phyloP scores from a whole-genome alignment of 345 rosid species.

The Odontarrhena argentea region DNA sequence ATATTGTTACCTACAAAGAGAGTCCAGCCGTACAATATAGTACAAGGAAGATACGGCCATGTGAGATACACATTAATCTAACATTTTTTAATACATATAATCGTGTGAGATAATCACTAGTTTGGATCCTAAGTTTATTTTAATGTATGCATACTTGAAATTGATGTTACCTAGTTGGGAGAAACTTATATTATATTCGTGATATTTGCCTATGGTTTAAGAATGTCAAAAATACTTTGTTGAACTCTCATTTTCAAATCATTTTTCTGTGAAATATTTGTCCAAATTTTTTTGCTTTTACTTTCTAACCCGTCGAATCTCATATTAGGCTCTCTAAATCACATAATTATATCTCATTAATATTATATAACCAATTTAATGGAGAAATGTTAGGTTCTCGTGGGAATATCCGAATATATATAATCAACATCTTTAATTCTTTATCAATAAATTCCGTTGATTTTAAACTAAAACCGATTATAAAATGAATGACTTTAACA shows the following conservation, averaged over 20 bases:
- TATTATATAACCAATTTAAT: background rate
- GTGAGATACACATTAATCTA: constrained; percentile 4
- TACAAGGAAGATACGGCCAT: constrained; percentile 29
- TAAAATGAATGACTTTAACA: background rate
- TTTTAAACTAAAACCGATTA: background rate
- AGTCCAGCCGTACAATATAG: constrained; percentile 35
- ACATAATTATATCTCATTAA: background rate
- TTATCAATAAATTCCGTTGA: background rate
- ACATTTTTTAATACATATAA: background rate
- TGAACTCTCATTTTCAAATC: too few relatives aligned
- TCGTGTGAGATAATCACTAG: background rate
- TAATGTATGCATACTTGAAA: too few relatives aligned
- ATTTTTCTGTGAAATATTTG: too few relatives aligned
- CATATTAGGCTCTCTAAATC: too few relatives aligned
- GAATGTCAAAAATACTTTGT: too few relatives aligned
- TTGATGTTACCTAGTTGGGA: too few relatives aligned
- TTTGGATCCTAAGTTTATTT: too few relatives aligned
- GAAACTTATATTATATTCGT: too few relatives aligned
- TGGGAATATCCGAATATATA: background rate
- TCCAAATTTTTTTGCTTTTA: too few relatives aligned
- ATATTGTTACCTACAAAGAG: constrained; percentile 22
- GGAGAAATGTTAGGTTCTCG: constrained; percentile 9
- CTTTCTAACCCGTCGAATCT: too few relatives aligned
- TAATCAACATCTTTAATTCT: background rate
- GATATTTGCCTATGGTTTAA: too few relatives aligned